Conservation (phyloP, 257 asterid species). For the Haberlea rhodopensis region DNA sequence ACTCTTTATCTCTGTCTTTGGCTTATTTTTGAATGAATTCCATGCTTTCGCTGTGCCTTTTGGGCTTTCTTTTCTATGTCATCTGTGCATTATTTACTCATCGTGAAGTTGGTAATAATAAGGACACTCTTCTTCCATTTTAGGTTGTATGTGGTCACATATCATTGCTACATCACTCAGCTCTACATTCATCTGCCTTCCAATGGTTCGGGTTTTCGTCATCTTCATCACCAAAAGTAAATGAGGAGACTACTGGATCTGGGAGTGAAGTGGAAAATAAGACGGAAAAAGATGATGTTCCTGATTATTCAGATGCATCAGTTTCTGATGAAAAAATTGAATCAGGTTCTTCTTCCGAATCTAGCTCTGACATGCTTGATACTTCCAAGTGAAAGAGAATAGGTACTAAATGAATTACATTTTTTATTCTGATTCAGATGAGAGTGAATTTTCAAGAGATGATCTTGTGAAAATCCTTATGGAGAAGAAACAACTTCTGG, state of each 20-base stretch:
- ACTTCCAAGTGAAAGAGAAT: constrained; percentile 32
- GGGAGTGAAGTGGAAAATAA: constrained; percentile 31
- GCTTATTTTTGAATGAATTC: constrained; percentile 11
- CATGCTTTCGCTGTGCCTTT: background rate
- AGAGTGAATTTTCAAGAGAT: constrained; percentile 61
- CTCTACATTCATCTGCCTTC: constrained; percentile 32
- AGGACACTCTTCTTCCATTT: constrained; percentile 16
- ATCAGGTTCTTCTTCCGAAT: constrained; percentile 51
- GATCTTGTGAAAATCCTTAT: constrained; percentile 68
- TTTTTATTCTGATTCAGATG: constrained; percentile 58
- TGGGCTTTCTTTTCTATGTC: background rate
- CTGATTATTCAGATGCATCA: constrained; percentile 39
- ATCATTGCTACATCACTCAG: constrained; percentile 35
- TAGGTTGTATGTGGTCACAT: constrained; percentile 43
- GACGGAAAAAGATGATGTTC: constrained; percentile 28
- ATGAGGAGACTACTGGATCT: constrained; percentile 44
- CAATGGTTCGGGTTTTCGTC: constrained; percentile 57
- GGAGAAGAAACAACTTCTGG: constrained; percentile 63
- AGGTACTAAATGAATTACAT: constrained; percentile 40
- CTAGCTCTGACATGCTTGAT: constrained; percentile 21
- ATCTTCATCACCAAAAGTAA: constrained; percentile 51
- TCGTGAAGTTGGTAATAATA: constrained; percentile 4
- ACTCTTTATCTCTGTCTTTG: too few species aligned
- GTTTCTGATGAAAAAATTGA: constrained; percentile 41
- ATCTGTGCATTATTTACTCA: background rate